Evolutionary conservation across 495 filamentous ascomycete genomes (phyloP), one percentile per base, ranked within the genome.

Genomic region (Penicillium mononematosum): DNA sequence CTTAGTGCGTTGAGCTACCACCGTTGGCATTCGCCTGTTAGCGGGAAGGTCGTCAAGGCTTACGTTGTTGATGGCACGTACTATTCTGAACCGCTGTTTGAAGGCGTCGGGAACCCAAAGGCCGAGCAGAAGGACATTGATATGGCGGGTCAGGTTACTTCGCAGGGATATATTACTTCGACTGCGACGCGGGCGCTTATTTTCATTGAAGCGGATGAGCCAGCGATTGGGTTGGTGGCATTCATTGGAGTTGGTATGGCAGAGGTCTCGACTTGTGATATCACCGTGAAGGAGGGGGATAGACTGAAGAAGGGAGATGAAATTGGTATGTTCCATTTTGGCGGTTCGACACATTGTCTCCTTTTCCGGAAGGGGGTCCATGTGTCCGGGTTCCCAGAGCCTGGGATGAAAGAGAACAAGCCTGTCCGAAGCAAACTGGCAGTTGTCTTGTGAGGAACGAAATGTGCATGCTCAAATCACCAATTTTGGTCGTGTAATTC

Each of bases 251-350:
- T 90, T 1, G 88, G 85, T 11, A 91, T 90, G 87, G 81, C 81
- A 19, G 87, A 91, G 62, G 85, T 89, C 7, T 83, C 79, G 43
- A 84, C 84, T 3, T 88, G 85, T 58, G 87, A 90, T 43, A 83
- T 88, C 36, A 83, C 80, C 3, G 84, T 88, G 2, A 71, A 73
- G 54, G 77, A 82, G 48, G 87, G 85, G 0, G 76, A 88, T 65
- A 71, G 74, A 34, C 60, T 90, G 10, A 69, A 66, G 12, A 89
- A 89, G 71, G 88, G 87, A 16, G 82, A 89, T 9, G 69, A 88
- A 66, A 70, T 84, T 39, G 87, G 86, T 20, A 88, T 87, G 85
- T 90, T 90, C 67, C 87, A 89, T 66, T 89, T 85, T 69, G 87
- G 87, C 14, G 87, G 87, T 5, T 83, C 79, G 10, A 84, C 81